Conservation (phyloP, 306 rosid genomes). For the Dalbergia oliveri region DNA sequence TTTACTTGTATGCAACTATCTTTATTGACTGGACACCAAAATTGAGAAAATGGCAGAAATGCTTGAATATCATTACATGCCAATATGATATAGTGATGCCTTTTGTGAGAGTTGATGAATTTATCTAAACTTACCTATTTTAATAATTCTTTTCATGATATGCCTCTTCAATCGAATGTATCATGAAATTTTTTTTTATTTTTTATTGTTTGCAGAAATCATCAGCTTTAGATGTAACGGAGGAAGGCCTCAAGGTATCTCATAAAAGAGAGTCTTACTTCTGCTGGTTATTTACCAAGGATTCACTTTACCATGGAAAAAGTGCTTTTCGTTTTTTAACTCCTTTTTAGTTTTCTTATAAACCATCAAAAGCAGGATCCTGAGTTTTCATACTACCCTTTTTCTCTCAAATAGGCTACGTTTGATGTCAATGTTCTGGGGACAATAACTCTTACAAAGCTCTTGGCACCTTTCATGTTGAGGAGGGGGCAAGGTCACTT, state of each 20-base stretch:
- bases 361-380: conserved; percentile 37
- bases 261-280: conserved; percentile 37
- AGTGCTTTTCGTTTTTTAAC: background rate
- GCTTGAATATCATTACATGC: conserved; percentile 26
- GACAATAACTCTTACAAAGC: conserved; percentile 83
- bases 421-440: conserved; percentile 93
- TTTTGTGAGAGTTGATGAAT: conserved; percentile 12
- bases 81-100: background rate
- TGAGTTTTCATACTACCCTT: conserved; percentile 36
- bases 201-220: conserved; percentile 71
- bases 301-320: conserved; percentile 4
- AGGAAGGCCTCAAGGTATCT: conserved; percentile 81
- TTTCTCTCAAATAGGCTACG: conserved; percentile 67
- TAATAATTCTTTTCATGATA: conserved; percentile 8
- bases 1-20: conserved; percentile 23
- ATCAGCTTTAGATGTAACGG: conserved; percentile 75
- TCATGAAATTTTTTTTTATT: background rate
- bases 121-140: conserved; percentile 16
- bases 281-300: conserved; percentile 20
- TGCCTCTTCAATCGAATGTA: background rate
- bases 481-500: conserved; percentile 90
- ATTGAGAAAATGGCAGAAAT: conserved; percentile 17
- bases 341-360: background rate
- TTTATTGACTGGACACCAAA: conserved; percentile 15
- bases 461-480: conserved; percentile 89